Evolutionary conservation across 805 yeast species (phyloP), one percentile per base, ranked within the genome.

Genomic region (Candida caryicola): DNA sequence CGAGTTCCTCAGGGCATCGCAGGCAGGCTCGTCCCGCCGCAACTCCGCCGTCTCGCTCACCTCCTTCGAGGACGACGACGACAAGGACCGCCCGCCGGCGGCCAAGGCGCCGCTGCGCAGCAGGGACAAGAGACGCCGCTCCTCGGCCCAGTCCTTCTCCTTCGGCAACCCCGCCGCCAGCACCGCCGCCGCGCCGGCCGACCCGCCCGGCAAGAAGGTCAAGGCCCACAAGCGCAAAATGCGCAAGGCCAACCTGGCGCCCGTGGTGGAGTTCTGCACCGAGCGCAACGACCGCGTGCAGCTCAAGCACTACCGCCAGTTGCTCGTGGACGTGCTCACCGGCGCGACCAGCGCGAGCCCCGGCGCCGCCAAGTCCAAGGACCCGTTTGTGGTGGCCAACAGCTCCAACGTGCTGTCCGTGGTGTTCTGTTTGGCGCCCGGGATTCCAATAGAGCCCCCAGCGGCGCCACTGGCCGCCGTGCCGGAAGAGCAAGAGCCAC

Each of bases 361-460:
- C n/a, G n/a, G n/a, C n/a, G 32, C 23, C 10, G 37, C 31, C 27
- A 30, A 82, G 1, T 31, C 30, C 10, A 18, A 28, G 5, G 55
- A 57, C 9, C 78, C 80, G 78, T 47, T 75, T n/a, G 58, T 62
- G 13, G 49, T 84, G 4, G 60, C 52, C 2, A 80, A 82, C 45
- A 62, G 76, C 33, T 49, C 55, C 15, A 57, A 67, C 3, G 62
- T 85, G 2, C 55, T 68, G n/a, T 77, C 76, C 41, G 72, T 82
- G 2, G 78, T 84, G 0, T 62, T 78, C 17, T 57, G 85, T 3
- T 63, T 80, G 36, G 74, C 79, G 3, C 87, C 93, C 0, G 95
- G 95, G 0, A 55, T 89, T 9, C 33, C 39, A 4, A 7, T 16
- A 2, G 30, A 25, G 5, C 12, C 16, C 9, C 6, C 3, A 21